Conservation (phyloP, 2,329 filamentous ascomycete genomes). For the Mariannaea sp. region DNA sequence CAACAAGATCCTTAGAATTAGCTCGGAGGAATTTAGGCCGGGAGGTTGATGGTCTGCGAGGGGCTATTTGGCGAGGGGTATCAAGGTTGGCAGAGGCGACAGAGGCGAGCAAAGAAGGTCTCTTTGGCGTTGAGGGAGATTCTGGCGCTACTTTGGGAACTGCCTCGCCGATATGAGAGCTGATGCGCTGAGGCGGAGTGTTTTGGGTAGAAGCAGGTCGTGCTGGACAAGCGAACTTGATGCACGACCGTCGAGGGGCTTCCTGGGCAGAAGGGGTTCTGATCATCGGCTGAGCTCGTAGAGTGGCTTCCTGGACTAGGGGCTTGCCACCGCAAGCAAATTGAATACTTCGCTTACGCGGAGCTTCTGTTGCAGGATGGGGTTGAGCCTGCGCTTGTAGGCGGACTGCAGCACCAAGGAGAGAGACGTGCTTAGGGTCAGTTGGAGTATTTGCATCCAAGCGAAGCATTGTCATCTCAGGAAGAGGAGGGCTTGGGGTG, state of each 20-base stretch:
- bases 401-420: conserved; percentile 33
- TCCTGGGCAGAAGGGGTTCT: conserved; percentile 44
- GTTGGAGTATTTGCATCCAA: conserved; percentile 42
- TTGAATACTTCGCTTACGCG: conserved; percentile 85
- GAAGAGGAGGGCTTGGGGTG: conserved; percentile 85
- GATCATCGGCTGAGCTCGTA: conserved; percentile 42
- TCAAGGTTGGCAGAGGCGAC: conserved; percentile 22
- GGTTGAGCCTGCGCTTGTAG: conserved; percentile 38
- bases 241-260: conserved; percentile 61
- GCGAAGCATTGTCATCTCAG: conserved; percentile 57
- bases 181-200: conserved; percentile 41
- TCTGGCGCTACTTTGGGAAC: conserved; percentile 28
- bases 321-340: conserved; percentile 81
- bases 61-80: conserved; percentile 34
- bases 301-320: conserved; percentile 49
- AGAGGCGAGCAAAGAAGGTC: conserved; percentile 31
- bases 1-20: conserved; percentile 54
- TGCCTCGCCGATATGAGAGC: conserved; percentile 10
- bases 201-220: conserved; percentile 52
- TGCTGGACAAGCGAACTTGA: conserved; percentile 77
- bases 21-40: conserved; percentile 56
- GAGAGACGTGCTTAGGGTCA: conserved; percentile 35
- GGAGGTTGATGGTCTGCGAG: conserved; percentile 32
- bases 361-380: conserved; percentile 46
- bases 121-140: conserved; percentile 42